Percentiles rank a stretch among this genome's conserved stretches.
These are phyloP conservation scores for Nicotiana paniculata DNA, from an alignment of 257 asterid species.

Conservation along the genomic window DNA sequence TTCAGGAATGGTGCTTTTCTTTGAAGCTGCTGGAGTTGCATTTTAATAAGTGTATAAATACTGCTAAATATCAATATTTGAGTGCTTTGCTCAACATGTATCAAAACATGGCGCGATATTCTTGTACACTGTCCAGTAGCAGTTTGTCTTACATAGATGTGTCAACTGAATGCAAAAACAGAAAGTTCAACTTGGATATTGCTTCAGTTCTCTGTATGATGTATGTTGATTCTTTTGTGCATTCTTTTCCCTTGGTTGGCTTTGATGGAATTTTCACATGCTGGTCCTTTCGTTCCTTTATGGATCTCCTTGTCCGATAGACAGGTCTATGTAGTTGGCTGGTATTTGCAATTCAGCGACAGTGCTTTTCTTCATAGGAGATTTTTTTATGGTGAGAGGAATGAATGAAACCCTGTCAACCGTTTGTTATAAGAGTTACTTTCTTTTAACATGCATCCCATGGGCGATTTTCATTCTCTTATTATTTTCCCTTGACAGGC, in stretches of 20 bases:
- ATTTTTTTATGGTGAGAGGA: not conserved
- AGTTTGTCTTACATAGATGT: not conserved
- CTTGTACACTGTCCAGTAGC: not conserved
- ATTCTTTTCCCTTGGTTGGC: not conserved
- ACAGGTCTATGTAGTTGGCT: not conserved
- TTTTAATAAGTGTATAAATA: slow-evolving; percentile 10
- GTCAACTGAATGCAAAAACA: not conserved
- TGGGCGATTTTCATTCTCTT: not conserved
- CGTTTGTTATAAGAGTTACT: not conserved
- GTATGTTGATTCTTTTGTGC: not conserved
- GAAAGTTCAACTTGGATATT: not conserved
- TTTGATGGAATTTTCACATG: not conserved
- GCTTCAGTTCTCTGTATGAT: not conserved
- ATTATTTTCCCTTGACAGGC: not conserved
- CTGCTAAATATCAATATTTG: slow-evolving; percentile 34
- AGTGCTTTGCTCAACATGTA: slow-evolving; percentile 26
- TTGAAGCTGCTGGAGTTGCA: slow-evolving; percentile 6
- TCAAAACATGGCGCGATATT: not conserved
- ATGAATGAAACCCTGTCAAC: not conserved
- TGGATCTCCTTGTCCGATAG: not conserved
- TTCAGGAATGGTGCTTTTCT: not conserved
- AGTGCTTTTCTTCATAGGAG: not conserved
- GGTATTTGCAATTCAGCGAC: not conserved
- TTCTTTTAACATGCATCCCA: not conserved
- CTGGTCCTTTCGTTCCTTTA: not conserved